Conservation (phyloP, 495 filamentous ascomycete species). For the Pyrenula aspistea region DNA sequence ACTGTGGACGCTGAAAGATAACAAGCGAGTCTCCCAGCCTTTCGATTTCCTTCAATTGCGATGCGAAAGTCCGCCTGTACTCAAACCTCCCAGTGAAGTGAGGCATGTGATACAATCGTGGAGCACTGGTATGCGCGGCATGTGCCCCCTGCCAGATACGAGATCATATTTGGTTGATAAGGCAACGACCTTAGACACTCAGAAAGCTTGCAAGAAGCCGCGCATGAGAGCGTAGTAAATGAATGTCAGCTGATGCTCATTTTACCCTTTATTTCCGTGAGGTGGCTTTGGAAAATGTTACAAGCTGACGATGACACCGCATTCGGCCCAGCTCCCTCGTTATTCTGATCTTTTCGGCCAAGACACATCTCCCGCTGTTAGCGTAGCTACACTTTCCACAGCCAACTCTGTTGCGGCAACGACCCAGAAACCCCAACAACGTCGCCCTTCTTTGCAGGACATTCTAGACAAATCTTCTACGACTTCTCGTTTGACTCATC, state of each 20-base stretch:
- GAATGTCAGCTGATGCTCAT: no score
- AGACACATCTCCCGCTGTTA: not conserved
- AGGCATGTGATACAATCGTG: not conserved
- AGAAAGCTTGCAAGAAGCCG: no score
- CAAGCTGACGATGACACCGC: not conserved
- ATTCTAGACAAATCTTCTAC: not conserved
- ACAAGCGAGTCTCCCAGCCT: no score
- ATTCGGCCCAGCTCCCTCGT: not conserved
- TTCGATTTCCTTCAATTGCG: no score
- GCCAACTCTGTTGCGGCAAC: not conserved
- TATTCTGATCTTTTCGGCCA: not conserved
- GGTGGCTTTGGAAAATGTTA: no score
- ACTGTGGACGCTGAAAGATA: no score
- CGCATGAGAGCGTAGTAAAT: no score
- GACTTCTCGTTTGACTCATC: not conserved
- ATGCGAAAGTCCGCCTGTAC: no score
- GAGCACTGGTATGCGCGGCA: not conserved
- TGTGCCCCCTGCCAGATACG: not conserved
- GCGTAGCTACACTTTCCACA: not conserved
- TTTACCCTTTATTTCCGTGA: no score
- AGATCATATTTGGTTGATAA: no score
- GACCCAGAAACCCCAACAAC: not conserved
- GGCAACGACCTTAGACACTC: no score
- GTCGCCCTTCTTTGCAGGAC: not conserved
- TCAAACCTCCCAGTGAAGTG: no score